Conservation (phyloP, 163 green algal genomes). For the Volvox carteri region DNA sequence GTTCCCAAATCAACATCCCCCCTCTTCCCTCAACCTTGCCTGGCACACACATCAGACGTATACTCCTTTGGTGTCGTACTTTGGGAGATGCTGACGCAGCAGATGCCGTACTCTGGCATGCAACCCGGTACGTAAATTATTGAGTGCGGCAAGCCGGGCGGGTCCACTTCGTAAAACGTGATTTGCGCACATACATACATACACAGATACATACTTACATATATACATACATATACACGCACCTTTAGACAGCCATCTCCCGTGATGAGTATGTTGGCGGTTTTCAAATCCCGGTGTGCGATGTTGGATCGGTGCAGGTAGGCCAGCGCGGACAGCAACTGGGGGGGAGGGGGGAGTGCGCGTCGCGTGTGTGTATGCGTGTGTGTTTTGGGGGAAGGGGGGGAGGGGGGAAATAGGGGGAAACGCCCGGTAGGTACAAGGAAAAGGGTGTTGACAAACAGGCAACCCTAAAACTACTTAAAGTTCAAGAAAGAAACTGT, state of each 20-base stretch:
- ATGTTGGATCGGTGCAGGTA: conserved; percentile 50
- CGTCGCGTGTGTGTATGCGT: too few relatives aligned
- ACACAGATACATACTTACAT: too few relatives aligned
- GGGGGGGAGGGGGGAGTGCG: too few relatives aligned
- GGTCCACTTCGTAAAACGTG: too few relatives aligned
- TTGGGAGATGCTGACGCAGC: conserved; percentile 31
- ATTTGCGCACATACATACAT: too few relatives aligned
- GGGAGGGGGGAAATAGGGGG: background rate
- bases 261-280: conserved; percentile 74
- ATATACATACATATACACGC: too few relatives aligned
- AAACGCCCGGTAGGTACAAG: background rate
- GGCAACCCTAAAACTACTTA: too few relatives aligned
- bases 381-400: too few relatives aligned
- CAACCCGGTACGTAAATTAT: background rate
- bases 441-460: background rate
- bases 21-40: background rate
- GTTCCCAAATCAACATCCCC: background rate
- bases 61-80: conserved; percentile 1
- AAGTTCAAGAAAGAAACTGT: too few relatives aligned
- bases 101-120: background rate
- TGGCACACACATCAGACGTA: background rate
- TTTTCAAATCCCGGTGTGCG: conserved; percentile 45
- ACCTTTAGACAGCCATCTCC: conserved; percentile 63
- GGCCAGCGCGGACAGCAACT: conserved; percentile 43
- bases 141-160: too few relatives aligned